Percentiles rank a stretch among this genome's conserved stretches.
These are phyloP conservation scores for Hemerocallis citrina DNA, from an alignment of 106 monocot genomes.

Conservation along the genomic window DNA sequence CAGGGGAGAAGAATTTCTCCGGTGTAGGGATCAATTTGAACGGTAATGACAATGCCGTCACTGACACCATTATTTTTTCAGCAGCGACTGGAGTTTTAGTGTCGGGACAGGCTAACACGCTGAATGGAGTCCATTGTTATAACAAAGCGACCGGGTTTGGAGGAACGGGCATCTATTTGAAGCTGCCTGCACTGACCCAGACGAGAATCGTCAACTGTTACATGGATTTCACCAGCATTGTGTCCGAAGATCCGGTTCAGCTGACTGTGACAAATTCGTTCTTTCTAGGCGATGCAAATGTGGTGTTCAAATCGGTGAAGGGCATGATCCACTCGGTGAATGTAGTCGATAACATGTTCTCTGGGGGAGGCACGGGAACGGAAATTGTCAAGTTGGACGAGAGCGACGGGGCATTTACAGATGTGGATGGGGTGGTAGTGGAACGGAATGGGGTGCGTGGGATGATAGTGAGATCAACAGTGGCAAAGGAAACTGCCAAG, in stretches of 20 bases:
- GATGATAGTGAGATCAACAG: constrained; percentile 33
- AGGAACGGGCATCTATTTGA: constrained; percentile 40
- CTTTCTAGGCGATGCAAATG: constrained; percentile 38
- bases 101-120: constrained; percentile 43
- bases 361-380: constrained; percentile 7
- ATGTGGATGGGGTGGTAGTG: constrained; percentile 36
- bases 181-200: constrained; percentile 19
- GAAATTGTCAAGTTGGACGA: constrained; percentile 24
- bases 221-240: constrained; percentile 43
- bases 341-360: constrained; percentile 51
- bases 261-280: constrained; percentile 27
- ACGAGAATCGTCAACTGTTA: constrained; percentile 46
- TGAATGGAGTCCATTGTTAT: constrained; percentile 52
- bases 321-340: constrained; percentile 20
- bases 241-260: constrained; percentile 43
- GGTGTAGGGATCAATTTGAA: constrained; percentile 32
- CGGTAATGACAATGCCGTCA: constrained; percentile 49
- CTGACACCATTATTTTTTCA: constrained; percentile 54
- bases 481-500: constrained; percentile 12
- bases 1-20: constrained; percentile 25
- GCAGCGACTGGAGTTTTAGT: constrained; percentile 33
- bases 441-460: constrained; percentile 18
- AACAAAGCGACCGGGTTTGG: constrained; percentile 48
- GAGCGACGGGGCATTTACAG: constrained; percentile 7
- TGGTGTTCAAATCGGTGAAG: constrained; percentile 36